Base-by-base conservation (phyloP, 139 green algal species). In the Picochlorum sp. region DNA sequence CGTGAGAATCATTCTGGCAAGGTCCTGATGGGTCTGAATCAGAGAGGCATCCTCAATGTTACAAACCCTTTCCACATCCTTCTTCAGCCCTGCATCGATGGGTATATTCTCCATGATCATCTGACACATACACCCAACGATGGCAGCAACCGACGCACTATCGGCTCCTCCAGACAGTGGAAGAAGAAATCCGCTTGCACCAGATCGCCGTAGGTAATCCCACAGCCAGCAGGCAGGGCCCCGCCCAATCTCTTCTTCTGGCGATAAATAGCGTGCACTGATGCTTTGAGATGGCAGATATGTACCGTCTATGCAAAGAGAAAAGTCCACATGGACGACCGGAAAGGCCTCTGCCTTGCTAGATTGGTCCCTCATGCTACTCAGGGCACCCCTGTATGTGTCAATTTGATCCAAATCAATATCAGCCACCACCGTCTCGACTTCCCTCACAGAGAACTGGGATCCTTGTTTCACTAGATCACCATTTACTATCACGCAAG, bases 141-240 rank as follows among this genome's bases (percentile, higher is more conserved):
- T 97, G 55, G 94, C 90, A 9, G 86, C 85, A 20, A 83, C 86
- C 8, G 82, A 80, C 41, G 76, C 82, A 72, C 72, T 86, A 74
- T 97, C 91, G 5, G 90, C 91, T 6, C 87, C 87, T 18, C 86
- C 86, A 6, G 81, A 93, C 15, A 99, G 83, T 1, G 94, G 91
- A 57, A 99, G 71, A 70, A 98, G 75, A 72, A 88, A 99, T 10
- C 94, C 92, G 38, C 37, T 64, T 6, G 87, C 92, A 2, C 88
- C 89, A 14, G 73, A 88, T 30, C 78, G 57, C 3, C 72, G 61
- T 49, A 95, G 63, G 70, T 99, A 99, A 79, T 99, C 94, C 94
- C 94, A 99, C 60, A 99, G 81, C 94, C 94, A 99, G 66, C 83
- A 92, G 26, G 90, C 94, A 10, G 94, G 94, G 4, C 94, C 91